Conservation (phyloP, 1,284 basidiomycete species). For the Chalciporus sp. region DNA sequence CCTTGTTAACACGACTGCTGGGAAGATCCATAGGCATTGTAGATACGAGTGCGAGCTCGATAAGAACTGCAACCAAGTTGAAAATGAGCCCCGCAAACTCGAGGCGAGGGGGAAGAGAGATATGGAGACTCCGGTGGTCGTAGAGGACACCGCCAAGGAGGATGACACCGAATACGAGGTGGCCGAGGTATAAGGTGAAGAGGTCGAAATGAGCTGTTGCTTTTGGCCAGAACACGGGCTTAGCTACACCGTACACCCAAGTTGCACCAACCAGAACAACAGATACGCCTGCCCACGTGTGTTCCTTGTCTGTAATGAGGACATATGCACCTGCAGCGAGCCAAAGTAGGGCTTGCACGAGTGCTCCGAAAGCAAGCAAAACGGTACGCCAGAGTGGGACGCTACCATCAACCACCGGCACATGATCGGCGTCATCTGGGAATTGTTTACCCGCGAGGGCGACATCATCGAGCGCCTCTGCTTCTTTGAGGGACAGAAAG, state of each 20-base stretch:
- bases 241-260: slow-evolving; percentile 52
- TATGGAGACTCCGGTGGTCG: slow-evolving; percentile 32
- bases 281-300: slow-evolving; percentile 29
- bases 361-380: slow-evolving; percentile 48
- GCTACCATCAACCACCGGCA: slow-evolving; percentile 1
- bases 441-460: neutral
- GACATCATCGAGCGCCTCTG: slow-evolving; percentile 41
- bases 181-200: slow-evolving; percentile 43
- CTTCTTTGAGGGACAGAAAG: slow-evolving; percentile 50
- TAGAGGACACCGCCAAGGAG: slow-evolving; percentile 44
- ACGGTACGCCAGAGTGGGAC: slow-evolving; percentile 59
- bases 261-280: slow-evolving; percentile 39
- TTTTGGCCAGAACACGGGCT: slow-evolving; percentile 41
- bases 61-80: slow-evolving; percentile 39
- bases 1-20: slow-evolving; percentile 37
- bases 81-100: slow-evolving; percentile 31
- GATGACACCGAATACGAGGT: slow-evolving; percentile 38
- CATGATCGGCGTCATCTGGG: neutral
- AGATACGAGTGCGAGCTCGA: slow-evolving; percentile 37
- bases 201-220: slow-evolving; percentile 49
- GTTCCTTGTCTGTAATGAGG: slow-evolving; percentile 28
- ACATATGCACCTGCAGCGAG: slow-evolving; percentile 41
- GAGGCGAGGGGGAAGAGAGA: slow-evolving; percentile 32
- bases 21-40: slow-evolving; percentile 52
- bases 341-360: slow-evolving; percentile 48